Evolutionary conservation across 306 rosid genomes (phyloP), one percentile per base, ranked within the genome.

Genomic region (Fragaria iinumae): DNA sequence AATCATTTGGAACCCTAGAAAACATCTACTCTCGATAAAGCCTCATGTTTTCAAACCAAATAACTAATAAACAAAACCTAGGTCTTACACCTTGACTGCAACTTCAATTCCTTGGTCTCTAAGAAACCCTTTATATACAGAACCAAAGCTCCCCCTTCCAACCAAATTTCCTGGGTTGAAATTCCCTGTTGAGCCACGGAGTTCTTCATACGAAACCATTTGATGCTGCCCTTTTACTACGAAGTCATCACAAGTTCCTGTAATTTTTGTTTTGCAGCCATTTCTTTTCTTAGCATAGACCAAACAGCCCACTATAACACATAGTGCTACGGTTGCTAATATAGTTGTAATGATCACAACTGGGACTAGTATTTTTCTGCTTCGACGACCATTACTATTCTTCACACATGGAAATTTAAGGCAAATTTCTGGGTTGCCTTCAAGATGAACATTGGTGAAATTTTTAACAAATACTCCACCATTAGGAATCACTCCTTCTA

Each of bases 91-190:
- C 86, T 93, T 90, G 17, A 93, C 90, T 18, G 93, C 93, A 41
- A 89, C 77, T 48, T 55, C 81, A 18, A 32, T 83, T 65, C 83
- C 86, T n/a, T 85, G 69, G 0, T 38, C 82, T 74, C 84, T 70
- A 43, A 84, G 76, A 45, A 52, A 44, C 75, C 96, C 96, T 88
- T 47, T 88, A 66, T 86, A 93, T 2, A 93, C 96, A 7, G 86
- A 71, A 41, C 96, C 96, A 78, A 88, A 90, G 81, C 94, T 80
- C 14, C 96, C 94, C 27, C 17, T 76, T 64, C 96, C 97, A 23
- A 93, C 10, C 41, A 84, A 76, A 71, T 79, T 88, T 63, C 71
- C 84, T 2, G 67, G 82, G 80, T 20, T 81, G 83, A 93, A 90
- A 48, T 77, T 81, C 27, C 77, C 91, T 0, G 97, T 93, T 6